Percentiles rank a stretch among this genome's conserved stretches.
Evolutionary conservation across 345 rosid genomes (phyloP).

Genomic region (Angophora floribunda): DNA sequence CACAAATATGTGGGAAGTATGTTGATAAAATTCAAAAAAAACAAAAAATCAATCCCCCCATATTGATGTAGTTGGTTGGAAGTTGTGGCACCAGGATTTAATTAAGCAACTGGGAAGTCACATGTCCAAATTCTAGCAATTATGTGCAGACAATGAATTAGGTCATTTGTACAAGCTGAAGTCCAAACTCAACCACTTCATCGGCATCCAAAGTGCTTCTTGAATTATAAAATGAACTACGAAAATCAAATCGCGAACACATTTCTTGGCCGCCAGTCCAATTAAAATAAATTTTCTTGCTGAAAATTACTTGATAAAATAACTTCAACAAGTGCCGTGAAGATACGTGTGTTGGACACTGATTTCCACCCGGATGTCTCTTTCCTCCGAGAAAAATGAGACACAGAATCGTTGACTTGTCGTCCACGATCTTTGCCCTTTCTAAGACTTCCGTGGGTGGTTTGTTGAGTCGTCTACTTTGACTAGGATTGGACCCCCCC

Average conservation of each 20-base stretch:
- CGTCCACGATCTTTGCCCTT: background rate
- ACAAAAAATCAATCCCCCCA: rapidly evolving
- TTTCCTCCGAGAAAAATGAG: background rate
- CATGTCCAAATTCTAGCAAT: background rate
- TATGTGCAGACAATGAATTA: background rate
- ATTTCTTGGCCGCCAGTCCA: background rate
- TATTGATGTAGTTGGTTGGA: background rate
- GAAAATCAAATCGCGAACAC: background rate
- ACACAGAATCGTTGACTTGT: background rate
- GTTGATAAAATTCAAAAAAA: background rate
- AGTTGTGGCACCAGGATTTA: background rate
- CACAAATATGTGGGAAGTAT: background rate
- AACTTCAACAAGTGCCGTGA: background rate
- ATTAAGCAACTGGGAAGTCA: background rate
- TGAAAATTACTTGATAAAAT: background rate
- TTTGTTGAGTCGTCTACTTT: background rate
- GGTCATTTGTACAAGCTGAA: background rate
- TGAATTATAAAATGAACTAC: rapidly evolving
- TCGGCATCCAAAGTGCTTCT: rapidly evolving
- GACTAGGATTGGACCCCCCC: background rate
- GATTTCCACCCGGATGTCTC: background rate
- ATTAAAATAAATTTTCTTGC: background rate
- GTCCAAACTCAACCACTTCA: background rate
- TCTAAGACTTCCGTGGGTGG: background rate
- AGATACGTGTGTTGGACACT: background rate